Evolutionary conservation across 164 flowering plant species (phyloP).

Genomic region (grape (Vitis vinifera)): ASM3070453v1 NC_081818.1:16175501-16176000

Average conservation of each 20-base stretch:
- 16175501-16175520: constrained; percentile 62
- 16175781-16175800: constrained; percentile 56
- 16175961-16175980: not conserved
- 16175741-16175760: constrained; percentile 47
- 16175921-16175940: constrained; percentile 9
- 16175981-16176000: no score
- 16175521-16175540: constrained; percentile 70
- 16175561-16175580: constrained; percentile 69
- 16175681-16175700: constrained; percentile 62
- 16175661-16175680: constrained; percentile 40
- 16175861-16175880: constrained; percentile 84
- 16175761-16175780: constrained; percentile 27
- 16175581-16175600: constrained; percentile 50
- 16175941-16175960: not conserved
- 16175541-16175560: constrained; percentile 72
- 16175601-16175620: not conserved
- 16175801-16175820: constrained; percentile 55
- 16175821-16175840: constrained; percentile 63
- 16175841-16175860: constrained; percentile 84
- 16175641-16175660: no score
- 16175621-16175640: not conserved
- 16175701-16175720: constrained; percentile 59
- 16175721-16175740: constrained; percentile 39
- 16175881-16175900: constrained; percentile 58
- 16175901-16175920: constrained; percentile 66